Base-by-base conservation (phyloP, 2,329 filamentous ascomycete species). In the Malbranchea cinnamomea region DNA sequence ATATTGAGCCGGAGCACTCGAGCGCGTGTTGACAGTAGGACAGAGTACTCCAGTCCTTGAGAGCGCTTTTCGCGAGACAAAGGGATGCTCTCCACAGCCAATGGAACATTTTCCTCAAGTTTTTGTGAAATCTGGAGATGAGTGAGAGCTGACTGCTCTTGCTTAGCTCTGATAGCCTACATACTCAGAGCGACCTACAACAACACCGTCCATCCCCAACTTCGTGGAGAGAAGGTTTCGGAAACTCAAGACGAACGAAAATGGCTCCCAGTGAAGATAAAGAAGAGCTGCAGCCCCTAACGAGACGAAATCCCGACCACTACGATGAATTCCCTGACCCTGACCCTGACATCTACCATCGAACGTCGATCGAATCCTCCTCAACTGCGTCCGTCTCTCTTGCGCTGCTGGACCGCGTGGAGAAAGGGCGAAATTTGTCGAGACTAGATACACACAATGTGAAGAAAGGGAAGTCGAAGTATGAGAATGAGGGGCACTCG, bases 381-480 rank as follows among this genome's bases (percentile, higher is more conserved):
- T 39, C 39, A n/a, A 37, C 33, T 5, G 39, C 39, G 6, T 41
- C 39, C 4, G 24, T 40, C 13, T 39, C 39, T 7, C 27, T 41
- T 16, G 34, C 30, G 2, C 30, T 41, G 22, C 26, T 37, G 21
- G 34, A 40, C 13, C 28, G 26, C n/a, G 26, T 33, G 2, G 26
- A 28, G 21, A 5, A 24, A 12, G n/a, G n/a, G n/a, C n/a, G n/a
- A n/a, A n/a, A n/a, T n/a, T 20, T 22, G n/a, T 21, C 23, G 14
- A n/a, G 24, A 22, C 23, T 15, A 8, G 20, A 23, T 7, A 26
- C 30, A 4, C 18, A 26, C 13, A n/a, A n/a, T n/a, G n/a, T n/a
- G n/a, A n/a, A n/a, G n/a, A n/a, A n/a, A n/a, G n/a, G n/a, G n/a
- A n/a, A n/a, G n/a, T n/a, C 30, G 12, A 11, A 13, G 6, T 22